phyloP scores from a whole-genome alignment of 1,284 basidiomycete genomes.

The Sanghuangporus weigelae region DNA sequence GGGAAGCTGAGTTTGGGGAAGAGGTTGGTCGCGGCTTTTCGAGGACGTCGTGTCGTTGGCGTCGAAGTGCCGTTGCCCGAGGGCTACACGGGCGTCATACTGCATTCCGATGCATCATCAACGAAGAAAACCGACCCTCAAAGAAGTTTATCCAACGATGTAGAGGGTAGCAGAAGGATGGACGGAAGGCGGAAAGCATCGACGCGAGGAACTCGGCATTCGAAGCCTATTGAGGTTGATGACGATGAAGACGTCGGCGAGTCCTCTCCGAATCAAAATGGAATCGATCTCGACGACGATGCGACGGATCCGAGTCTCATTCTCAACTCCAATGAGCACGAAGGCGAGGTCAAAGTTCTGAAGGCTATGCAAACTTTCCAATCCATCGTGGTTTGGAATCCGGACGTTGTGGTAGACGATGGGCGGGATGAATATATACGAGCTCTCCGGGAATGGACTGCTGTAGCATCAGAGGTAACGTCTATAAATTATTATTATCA shows the following conservation, averaged over 20 bases:
- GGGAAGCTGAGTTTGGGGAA: slow-evolving; percentile 23
- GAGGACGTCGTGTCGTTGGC: slow-evolving; percentile 66
- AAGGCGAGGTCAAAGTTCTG: slow-evolving; percentile 32
- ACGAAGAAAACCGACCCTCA: slow-evolving; percentile 21
- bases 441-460: slow-evolving; percentile 61
- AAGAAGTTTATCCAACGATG: slow-evolving; percentile 1
- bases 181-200: slow-evolving; percentile 20
- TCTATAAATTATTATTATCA: not conserved
- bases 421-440: slow-evolving; percentile 64
- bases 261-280: not conserved
- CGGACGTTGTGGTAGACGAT: slow-evolving; percentile 63
- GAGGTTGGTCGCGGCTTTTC: slow-evolving; percentile 59
- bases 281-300: slow-evolving; percentile 25
- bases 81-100: slow-evolving; percentile 64
- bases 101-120: slow-evolving; percentile 29
- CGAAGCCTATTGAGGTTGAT: slow-evolving; percentile 21
- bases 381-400: slow-evolving; percentile 64
- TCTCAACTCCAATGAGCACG: slow-evolving; percentile 20
- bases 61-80: slow-evolving; percentile 53
- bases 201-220: slow-evolving; percentile 19
- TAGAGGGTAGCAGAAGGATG: not conserved
- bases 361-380: slow-evolving; percentile 48
- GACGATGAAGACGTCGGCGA: slow-evolving; percentile 19
- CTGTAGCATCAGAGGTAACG: slow-evolving; percentile 49
- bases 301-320: slow-evolving; percentile 19